These are phyloP conservation scores for Chlamydomonas reinhardtii DNA, from an alignment of 163 green algal genomes.

Conservation along the genomic window DNA sequence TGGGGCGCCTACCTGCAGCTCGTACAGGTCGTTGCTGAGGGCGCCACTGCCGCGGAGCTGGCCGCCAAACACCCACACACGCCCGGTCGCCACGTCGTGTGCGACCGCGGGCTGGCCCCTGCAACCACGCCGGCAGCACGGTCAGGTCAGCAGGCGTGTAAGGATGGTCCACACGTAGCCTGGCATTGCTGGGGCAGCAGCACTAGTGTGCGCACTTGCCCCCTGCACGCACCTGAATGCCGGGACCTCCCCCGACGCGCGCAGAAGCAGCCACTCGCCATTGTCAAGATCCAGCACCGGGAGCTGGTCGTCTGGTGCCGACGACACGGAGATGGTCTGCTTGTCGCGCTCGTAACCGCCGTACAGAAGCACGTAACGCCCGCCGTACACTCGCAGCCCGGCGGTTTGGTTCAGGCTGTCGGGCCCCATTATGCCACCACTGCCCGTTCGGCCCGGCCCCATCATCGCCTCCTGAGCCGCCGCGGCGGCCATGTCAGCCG, in stretches of 20 bases:
- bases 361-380: constrained; percentile 9
- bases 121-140: neutral
- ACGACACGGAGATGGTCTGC: constrained; percentile 8
- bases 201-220: too few relatives aligned
- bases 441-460: too few relatives aligned
- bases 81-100: neutral
- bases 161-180: too few relatives aligned
- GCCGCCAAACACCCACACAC: constrained; percentile 4
- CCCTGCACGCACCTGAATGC: constrained; percentile 8
- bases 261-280: neutral
- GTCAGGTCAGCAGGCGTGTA: too few relatives aligned
- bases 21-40: neutral
- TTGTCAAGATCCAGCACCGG: neutral
- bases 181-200: too few relatives aligned
- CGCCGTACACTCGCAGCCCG: neutral
- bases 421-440: too few relatives aligned
- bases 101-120: neutral
- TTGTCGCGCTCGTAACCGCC: constrained; percentile 1
- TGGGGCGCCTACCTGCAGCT: neutral
- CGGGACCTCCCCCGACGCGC: neutral
- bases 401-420: neutral
- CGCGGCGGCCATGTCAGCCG: too few relatives aligned
- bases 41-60: neutral
- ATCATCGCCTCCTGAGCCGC: too few relatives aligned
- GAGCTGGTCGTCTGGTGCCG: neutral